A percentile compares a stretch with the other conserved stretches of the same genome.
Evolutionary conservation across 202 grass and related monocot species (phyloP).

Genomic region (Panicum virgatum): DNA sequence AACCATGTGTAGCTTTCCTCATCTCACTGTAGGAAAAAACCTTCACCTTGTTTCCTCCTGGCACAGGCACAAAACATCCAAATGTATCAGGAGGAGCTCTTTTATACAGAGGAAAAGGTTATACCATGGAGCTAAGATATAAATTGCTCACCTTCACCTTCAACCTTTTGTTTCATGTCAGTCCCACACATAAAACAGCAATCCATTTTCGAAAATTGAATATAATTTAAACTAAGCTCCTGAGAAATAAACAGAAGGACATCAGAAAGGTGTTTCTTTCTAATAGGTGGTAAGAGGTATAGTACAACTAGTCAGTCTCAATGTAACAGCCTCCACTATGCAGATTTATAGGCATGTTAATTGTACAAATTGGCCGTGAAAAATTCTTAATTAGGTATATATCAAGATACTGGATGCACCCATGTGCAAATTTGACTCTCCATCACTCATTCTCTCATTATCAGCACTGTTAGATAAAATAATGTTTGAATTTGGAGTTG

Average conservation of each 20-base stretch:
- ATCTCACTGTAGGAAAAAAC: constrained; percentile 60
- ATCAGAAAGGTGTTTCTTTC: constrained; percentile 19
- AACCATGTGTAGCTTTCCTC: constrained; percentile 59
- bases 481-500: constrained; percentile 9
- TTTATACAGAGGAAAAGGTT: background rate
- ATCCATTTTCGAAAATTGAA: constrained; percentile 44
- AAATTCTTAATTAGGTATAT: background rate
- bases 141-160: constrained; percentile 39
- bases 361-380: constrained; percentile 6
- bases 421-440: constrained; percentile 27
- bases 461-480: constrained; percentile 5
- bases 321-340: background rate
- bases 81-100: background rate
- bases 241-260: constrained; percentile 16
- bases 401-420: constrained; percentile 7
- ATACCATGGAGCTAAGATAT: constrained; percentile 2
- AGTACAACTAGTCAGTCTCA: background rate
- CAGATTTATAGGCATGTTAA: background rate
- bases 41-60: constrained; percentile 42
- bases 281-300: background rate
- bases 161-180: constrained; percentile 24
- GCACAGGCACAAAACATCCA: constrained; percentile 10
- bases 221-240: constrained; percentile 8
- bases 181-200: constrained; percentile 58
- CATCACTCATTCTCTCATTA: background rate